Evolutionary conservation across 148 eudicot species (phyloP).

Genomic region (Arbutus unedo): DNA sequence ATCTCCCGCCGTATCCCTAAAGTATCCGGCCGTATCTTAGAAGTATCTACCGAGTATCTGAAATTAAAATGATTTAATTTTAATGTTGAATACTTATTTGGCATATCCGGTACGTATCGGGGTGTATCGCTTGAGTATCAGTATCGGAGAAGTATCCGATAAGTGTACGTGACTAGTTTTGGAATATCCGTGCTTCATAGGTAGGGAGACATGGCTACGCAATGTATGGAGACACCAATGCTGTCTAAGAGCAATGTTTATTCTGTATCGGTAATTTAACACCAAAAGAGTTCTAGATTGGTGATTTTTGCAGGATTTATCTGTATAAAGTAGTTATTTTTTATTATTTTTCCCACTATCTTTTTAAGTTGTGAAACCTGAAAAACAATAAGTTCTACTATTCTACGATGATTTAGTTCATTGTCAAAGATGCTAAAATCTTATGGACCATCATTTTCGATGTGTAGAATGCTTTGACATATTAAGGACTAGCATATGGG

Average conservation of each 20-base stretch:
- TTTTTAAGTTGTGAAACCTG: not conserved
- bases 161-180: too few relatives aligned
- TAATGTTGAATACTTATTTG: too few relatives aligned
- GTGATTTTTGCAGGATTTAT: not conserved
- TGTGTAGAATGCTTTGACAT: not conserved
- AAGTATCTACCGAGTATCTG: too few relatives aligned
- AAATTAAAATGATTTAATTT: too few relatives aligned
- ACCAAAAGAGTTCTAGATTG: not conserved
- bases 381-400: not conserved
- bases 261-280: not conserved
- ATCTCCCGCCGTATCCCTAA: too few relatives aligned
- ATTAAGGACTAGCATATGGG: not conserved
- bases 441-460: not conserved
- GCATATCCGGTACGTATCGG: too few relatives aligned
- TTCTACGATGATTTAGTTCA: not conserved
- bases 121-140: too few relatives aligned
- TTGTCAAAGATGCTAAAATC: not conserved
- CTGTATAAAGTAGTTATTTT: not conserved
- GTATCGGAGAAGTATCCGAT: too few relatives aligned
- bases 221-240: not conserved
- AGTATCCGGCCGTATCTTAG: too few relatives aligned
- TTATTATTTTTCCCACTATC: not conserved
- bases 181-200: too few relatives aligned
- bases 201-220: too few relatives aligned
- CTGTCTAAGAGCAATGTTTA: not conserved